Conservation (phyloP, 495 filamentous ascomycete species). For the Schizothecium vesticola region DNA sequence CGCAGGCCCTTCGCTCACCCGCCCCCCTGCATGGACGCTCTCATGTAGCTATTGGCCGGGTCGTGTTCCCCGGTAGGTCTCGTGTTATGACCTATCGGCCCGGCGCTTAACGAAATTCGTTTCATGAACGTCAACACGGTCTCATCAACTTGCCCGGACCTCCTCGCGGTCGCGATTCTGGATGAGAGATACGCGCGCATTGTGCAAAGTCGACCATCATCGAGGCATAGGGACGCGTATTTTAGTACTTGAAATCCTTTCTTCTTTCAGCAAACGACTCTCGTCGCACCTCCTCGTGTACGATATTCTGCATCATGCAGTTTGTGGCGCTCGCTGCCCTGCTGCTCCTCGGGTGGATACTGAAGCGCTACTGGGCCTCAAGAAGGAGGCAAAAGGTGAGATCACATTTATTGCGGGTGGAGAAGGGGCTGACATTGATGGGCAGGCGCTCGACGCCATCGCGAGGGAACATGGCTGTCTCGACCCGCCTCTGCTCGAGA, state of each 20-base stretch:
- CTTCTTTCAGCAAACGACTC: background rate
- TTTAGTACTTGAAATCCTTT: too few species aligned
- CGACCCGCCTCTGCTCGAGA: slow-evolving; percentile 5
- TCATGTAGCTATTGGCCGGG: background rate
- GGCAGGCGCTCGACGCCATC: slow-evolving; percentile 1
- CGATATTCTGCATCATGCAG: background rate
- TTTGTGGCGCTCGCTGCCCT: background rate
- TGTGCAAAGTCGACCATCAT: too few species aligned
- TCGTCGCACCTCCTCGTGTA: background rate
- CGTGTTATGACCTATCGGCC: too few species aligned
- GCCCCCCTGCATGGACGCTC: background rate
- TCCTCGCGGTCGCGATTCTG: too few species aligned
- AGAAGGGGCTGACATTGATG: background rate
- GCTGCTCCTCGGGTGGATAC: background rate
- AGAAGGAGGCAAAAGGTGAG: slow-evolving; percentile 3
- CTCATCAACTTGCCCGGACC: too few species aligned
- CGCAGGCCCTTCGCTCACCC: too few species aligned
- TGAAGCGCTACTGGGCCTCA: background rate
- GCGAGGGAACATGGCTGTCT: slow-evolving; percentile 3
- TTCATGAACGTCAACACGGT: too few species aligned
- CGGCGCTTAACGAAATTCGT: too few species aligned
- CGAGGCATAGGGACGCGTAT: too few species aligned
- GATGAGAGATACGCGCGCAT: too few species aligned
- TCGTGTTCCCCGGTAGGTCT: background rate
- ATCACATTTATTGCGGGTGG: background rate